Evolutionary conservation across 1,284 basidiomycete genomes (phyloP), one percentile per base, ranked within the genome.

Genomic region (Phlebopus sp.): DNA sequence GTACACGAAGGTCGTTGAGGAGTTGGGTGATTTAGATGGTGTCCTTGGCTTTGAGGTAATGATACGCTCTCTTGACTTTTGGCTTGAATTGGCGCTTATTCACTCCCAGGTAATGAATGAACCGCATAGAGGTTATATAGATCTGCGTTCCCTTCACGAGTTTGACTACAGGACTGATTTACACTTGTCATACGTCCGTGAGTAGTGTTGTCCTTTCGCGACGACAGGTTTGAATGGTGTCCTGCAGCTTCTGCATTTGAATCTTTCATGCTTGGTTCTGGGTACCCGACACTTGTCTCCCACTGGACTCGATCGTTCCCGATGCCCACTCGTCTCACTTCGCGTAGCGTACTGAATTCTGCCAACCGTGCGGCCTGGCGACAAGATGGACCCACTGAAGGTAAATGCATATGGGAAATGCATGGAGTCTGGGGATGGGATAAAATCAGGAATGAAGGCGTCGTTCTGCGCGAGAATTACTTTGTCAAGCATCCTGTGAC

Each of bases 381-480:
- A 37, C 63, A 65, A 1, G 81, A 88, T 57, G 89, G 89, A 0
- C 86, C 85, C 14, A 86, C 86, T 0, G 55, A 69, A 37, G 88
- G 85, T 13, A 63, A 75, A 51, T 97, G 94, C 61, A 59, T 94
- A 0, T 97, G 93, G 94, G 84, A 90, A 58, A 79, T 86, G 70
- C 94, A 97, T 57, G 92, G 90, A 11, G 91, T 97, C 0, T 99
- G 96, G 96, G 81, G 84, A 1, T 98, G 90, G 88, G 86, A 93
- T 59, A 73, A 70, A 9, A 71, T 74, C 19, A 88, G 84, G 57
- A 67, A 83, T 7, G 74, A 81, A 48, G 84, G 86, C 0, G 82
- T 96, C 1, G 83, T 90, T 0, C 70, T 98, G 38, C 78, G 89
- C 46, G 89, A 94, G 60, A 88, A 81, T 58, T 98, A 97, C 67